Conservation (phyloP, 2,329 filamentous ascomycete species). For the Fusarium sp. region DNA sequence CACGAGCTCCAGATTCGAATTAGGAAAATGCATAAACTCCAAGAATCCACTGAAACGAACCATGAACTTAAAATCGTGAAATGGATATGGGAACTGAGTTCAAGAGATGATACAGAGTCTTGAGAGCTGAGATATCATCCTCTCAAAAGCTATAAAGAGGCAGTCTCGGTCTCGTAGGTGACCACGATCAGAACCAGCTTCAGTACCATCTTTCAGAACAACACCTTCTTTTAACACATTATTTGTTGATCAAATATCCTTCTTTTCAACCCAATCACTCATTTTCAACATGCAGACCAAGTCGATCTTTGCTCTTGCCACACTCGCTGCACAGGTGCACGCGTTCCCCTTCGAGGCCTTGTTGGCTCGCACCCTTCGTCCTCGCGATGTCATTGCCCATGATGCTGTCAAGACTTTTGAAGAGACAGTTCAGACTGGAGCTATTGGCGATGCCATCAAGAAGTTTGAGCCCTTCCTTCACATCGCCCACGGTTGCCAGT, state of each 20-base stretch:
- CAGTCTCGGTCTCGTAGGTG: not conserved
- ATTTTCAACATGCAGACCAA: not conserved
- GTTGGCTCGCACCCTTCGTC: not conserved
- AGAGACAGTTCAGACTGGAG: conserved; percentile 40
- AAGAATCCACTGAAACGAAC: not conserved
- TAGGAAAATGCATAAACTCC: not conserved
- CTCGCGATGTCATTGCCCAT: conserved; percentile 39
- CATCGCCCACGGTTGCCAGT: conserved; percentile 66
- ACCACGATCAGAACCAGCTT: not conserved
- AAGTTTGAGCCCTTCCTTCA: conserved; percentile 46
- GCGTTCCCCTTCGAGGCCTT: conserved; percentile 4
- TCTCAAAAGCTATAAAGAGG: not conserved
- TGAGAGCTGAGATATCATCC: not conserved
- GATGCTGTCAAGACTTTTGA: conserved; percentile 41
- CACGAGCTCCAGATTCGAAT: not conserved
- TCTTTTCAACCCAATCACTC: not conserved
- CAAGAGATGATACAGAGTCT: not conserved
- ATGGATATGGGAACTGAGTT: not conserved
- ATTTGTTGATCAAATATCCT: not conserved
- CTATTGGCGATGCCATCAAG: conserved; percentile 39
- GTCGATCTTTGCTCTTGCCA: conserved; percentile 1
- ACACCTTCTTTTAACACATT: not conserved
- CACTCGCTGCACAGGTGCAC: conserved; percentile 5
- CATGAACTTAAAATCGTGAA: not conserved
- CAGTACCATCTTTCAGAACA: not conserved